Conservation (phyloP, 495 filamentous ascomycete species). For the Xylaria grammica region DNA sequence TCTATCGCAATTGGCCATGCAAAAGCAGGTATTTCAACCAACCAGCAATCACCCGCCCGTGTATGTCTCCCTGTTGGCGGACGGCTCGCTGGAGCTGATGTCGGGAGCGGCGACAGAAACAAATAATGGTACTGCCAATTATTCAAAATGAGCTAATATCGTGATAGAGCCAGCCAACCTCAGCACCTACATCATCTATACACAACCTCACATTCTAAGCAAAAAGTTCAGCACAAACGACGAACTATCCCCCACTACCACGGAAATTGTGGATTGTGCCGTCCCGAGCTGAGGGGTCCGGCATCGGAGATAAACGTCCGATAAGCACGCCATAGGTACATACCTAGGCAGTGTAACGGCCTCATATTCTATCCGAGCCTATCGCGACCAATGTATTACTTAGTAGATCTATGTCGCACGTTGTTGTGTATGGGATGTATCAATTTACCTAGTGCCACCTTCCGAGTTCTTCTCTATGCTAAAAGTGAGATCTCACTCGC, state of each 20-base stretch:
- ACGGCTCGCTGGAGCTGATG: background rate
- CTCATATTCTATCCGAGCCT: background rate
- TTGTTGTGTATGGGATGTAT: background rate
- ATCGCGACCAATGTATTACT: background rate
- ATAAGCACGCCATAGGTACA: constrained; percentile 1
- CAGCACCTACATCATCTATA: background rate
- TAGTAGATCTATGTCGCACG: background rate
- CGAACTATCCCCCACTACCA: background rate
- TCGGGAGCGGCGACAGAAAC: background rate
- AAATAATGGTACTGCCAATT: background rate
- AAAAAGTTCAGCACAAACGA: background rate
- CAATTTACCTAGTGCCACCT: too few species aligned
- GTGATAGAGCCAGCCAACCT: background rate
- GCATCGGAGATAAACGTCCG: constrained; percentile 12
- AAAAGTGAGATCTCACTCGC: too few species aligned
- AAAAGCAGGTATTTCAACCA: constrained; percentile 1
- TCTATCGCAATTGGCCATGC: constrained; percentile 2
- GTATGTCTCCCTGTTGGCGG: background rate
- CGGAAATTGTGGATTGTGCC: constrained; percentile 7
- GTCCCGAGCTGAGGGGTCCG: background rate
- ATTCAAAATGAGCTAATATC: background rate
- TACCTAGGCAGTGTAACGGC: background rate
- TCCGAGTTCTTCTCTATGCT: too few species aligned
- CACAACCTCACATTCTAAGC: background rate
- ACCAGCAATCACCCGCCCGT: background rate